These are phyloP conservation scores for Erodium texanum DNA, from an alignment of 441 rosid species.

Conservation along the genomic window DNA sequence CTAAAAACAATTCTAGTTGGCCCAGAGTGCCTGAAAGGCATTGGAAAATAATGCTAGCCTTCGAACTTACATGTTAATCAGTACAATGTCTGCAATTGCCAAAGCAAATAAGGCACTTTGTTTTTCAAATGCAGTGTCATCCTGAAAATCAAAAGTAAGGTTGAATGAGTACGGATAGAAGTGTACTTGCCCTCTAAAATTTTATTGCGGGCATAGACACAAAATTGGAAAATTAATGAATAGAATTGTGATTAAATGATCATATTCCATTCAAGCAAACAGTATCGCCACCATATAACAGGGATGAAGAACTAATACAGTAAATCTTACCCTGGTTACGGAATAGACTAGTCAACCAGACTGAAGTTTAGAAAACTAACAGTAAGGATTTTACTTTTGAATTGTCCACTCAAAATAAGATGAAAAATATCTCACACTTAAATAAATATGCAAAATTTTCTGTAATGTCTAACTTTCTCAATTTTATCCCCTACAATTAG, in stretches of 20 bases:
- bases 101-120: slow-evolving; percentile 85
- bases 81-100: slow-evolving; percentile 79
- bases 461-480: background rate
- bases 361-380: background rate
- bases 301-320: background rate
- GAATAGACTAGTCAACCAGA: background rate
- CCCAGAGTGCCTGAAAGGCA: background rate
- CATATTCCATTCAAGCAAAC: background rate
- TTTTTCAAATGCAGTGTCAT: slow-evolving; percentile 90
- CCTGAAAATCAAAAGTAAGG: slow-evolving; percentile 38
- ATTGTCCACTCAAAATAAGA: background rate
- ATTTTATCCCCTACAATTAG: background rate
- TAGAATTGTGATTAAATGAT: background rate
- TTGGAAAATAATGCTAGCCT: background rate
- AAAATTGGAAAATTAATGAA: background rate
- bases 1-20: background rate
- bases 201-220: background rate
- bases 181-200: background rate
- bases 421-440: background rate
- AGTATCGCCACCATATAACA: background rate
- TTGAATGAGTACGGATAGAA: background rate
- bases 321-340: background rate
- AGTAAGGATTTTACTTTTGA: background rate
- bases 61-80: slow-evolving; percentile 75
- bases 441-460: background rate